Base-by-base conservation (phyloP, 2,329 filamentous ascomycete genomes). In the Phyllosticta capitalensis region DNA sequence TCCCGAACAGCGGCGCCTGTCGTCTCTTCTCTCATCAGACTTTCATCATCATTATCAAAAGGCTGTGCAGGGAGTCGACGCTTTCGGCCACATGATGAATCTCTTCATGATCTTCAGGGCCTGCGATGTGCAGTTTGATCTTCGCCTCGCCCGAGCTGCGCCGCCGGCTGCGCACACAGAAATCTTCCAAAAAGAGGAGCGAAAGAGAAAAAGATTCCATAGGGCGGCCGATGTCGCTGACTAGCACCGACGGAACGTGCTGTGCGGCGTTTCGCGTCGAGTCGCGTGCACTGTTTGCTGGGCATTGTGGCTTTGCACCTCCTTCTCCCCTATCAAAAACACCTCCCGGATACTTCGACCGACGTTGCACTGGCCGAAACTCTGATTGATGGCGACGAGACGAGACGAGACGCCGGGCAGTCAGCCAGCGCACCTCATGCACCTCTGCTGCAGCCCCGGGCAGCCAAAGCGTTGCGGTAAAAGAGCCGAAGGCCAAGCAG, bases 111-210 rank as follows among this genome's bases (percentile, higher is more conserved):
- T 52, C 30, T 49, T 52, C 56, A 59, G 56, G 56, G 56, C 51
- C 51, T 9, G 38, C 38, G 56, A 59, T 51, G 52, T 54, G 56
- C 52, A 48, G 56, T 59, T 59, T 54, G 56, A 59, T 59, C 56
- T 50, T 24, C 52, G 56, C 17, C 38, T n/a, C 38, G 38, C n/a
- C 14, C 38, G 38, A 45, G 38, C 38, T 45, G 38, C 33, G 33
- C 33, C 33, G 33, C 33, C 24, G 24, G 24, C 24, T 4, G 33
- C 33, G 14, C 33, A 38, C 33, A 14, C 33, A 38, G 12, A 38
- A 38, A 38, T 26, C 38, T 45, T 6, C 38, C 38, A 17, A 7
- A 45, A 45, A n/a, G 38, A 45, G 14, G 5, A 45, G 6, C 3
- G 14, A n/a, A 45, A 45, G 38, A 6, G 38, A 45, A n/a, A n/a